Percentiles rank a stretch among this genome's conserved stretches.
Evolutionary conservation across 2,329 filamentous ascomycete genomes (phyloP).

Genomic region (Trichoderma atroviride): DNA sequence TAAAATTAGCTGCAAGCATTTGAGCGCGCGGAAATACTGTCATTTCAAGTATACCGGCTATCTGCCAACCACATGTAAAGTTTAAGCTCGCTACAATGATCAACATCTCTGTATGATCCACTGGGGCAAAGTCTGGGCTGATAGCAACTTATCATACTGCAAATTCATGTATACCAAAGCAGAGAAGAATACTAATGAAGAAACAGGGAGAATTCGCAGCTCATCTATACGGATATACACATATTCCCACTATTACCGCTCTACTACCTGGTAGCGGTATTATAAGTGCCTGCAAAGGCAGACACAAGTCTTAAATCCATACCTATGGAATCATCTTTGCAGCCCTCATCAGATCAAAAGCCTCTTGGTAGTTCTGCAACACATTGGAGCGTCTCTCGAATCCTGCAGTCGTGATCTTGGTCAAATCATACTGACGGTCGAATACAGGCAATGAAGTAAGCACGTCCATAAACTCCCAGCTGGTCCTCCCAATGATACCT

Average conservation of each 20-base stretch:
- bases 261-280: neutral
- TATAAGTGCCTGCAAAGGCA: neutral
- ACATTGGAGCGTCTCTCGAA: slow-evolving; percentile 11
- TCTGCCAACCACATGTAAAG: no score
- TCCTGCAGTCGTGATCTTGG: slow-evolving; percentile 5
- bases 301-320: neutral
- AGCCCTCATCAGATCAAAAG: slow-evolving; percentile 17
- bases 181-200: neutral
- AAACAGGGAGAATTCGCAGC: neutral
- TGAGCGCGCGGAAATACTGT: no score
- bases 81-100: no score
- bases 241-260: neutral
- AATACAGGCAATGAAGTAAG: slow-evolving; percentile 14
- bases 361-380: slow-evolving; percentile 12
- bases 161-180: neutral
- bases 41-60: no score
- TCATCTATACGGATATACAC: neutral
- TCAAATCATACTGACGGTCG: slow-evolving; percentile 19
- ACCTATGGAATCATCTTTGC: slow-evolving; percentile 10
- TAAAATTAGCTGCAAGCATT: no score
- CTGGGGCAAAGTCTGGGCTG: neutral
- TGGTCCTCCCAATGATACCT: slow-evolving; percentile 5
- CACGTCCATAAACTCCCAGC: slow-evolving; percentile 25
- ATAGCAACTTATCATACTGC: neutral
- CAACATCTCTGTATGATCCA: neutral